phyloP scores from a whole-genome alignment of 1,284 basidiomycete genomes.

The Malassezia dermatis region DNA sequence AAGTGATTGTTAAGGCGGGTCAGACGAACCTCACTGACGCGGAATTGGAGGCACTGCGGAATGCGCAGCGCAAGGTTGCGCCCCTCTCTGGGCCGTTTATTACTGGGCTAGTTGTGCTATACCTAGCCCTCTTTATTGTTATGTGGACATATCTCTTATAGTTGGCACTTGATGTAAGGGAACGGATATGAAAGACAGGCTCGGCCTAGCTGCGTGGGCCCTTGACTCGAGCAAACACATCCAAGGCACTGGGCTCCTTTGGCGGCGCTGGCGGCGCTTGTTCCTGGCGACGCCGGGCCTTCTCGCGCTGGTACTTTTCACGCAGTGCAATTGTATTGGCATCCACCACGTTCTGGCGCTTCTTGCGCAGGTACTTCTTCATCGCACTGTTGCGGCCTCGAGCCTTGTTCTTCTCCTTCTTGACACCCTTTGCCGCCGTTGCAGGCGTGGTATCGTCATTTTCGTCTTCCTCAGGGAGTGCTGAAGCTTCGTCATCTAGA shows the following conservation, averaged over 20 bases:
- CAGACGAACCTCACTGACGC: conserved; percentile 30
- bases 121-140: conserved; percentile 24
- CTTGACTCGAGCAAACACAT: conserved; percentile 9
- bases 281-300: conserved; percentile 10
- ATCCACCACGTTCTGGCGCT: conserved; percentile 41
- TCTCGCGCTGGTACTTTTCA: conserved; percentile 17
- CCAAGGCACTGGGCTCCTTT: conserved; percentile 13
- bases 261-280: background rate
- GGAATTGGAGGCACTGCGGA: conserved; percentile 38
- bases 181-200: background rate
- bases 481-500: conserved; percentile 5
- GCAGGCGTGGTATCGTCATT: background rate
- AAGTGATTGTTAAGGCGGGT: conserved; percentile 32
- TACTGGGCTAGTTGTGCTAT: conserved; percentile 26
- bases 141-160: conserved; percentile 21
- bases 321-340: conserved; percentile 23
- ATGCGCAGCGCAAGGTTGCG: conserved; percentile 23
- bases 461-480: conserved; percentile 4
- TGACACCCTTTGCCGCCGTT: conserved; percentile 19
- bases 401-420: conserved; percentile 39
- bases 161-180: background rate
- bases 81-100: conserved; percentile 34
- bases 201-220: conserved; percentile 8
- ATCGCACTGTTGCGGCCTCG: conserved; percentile 38
- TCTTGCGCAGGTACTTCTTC: conserved; percentile 40